A percentile compares a stretch with the other conserved stretches of the same genome.
Conservation (phyloP, 2,329 filamentous ascomycete species). For the Neocatenulostroma microsporum region DNA sequence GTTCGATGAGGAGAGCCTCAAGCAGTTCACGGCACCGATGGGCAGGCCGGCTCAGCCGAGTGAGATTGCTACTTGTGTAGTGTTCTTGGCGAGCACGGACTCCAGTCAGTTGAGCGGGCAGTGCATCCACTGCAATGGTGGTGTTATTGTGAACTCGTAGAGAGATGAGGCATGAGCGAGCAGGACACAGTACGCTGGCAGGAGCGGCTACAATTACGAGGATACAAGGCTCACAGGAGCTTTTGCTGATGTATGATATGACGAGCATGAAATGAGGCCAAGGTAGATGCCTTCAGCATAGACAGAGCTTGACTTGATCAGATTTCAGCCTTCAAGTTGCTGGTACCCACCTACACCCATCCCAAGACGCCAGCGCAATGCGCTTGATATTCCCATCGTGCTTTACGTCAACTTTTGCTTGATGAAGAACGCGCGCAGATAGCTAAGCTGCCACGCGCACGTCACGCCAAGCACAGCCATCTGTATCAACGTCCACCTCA, state of each 20-base stretch:
- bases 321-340: too few species aligned
- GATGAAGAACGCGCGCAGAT: constrained; percentile 96
- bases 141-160: constrained; percentile 45
- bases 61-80: constrained; percentile 73
- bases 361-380: too few species aligned
- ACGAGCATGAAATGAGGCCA: too few species aligned
- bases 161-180: not conserved
- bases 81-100: constrained; percentile 70
- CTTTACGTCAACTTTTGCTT: constrained; percentile 94
- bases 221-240: too few species aligned
- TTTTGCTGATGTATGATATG: too few species aligned
- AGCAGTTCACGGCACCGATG: constrained; percentile 66
- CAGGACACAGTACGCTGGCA: too few species aligned
- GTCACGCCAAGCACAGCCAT: constrained; percentile 74
- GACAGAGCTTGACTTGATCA: too few species aligned
- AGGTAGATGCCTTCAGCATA: too few species aligned
- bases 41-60: constrained; percentile 70
- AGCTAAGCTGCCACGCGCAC: constrained; percentile 94
- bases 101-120: constrained; percentile 69
- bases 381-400: too few species aligned
- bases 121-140: constrained; percentile 57
- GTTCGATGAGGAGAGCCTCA: constrained; percentile 62
- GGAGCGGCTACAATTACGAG: too few species aligned
- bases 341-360: too few species aligned
- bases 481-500: constrained; percentile 91